Percentiles rank a stretch among this genome's conserved stretches.
These are phyloP conservation scores for Alternaria solani DNA, from an alignment of 2,329 filamentous ascomycete genomes.

Conservation along the genomic window DNA sequence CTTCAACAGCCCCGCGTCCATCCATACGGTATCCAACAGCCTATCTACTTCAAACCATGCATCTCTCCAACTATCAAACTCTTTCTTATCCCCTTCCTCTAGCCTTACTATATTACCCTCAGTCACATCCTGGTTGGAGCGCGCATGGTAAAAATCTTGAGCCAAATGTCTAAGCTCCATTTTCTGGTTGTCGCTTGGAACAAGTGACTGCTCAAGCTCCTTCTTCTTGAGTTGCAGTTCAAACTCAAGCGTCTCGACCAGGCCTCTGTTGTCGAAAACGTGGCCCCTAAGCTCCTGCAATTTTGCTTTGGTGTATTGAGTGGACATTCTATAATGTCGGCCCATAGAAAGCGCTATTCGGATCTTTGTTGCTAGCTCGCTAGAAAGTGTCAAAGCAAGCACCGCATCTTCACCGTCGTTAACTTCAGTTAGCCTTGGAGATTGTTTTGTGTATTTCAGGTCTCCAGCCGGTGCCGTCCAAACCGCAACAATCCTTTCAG, in stretches of 20 bases:
- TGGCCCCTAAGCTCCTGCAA: not conserved
- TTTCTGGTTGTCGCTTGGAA: not conserved
- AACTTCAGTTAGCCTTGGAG: too few species aligned
- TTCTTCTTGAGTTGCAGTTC: not conserved
- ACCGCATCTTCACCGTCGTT: too few species aligned
- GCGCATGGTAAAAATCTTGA: not conserved
- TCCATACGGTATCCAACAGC: not conserved
- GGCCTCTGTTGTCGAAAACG: not conserved
- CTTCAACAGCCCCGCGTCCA: not conserved
- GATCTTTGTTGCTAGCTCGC: too few species aligned
- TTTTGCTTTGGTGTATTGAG: not conserved
- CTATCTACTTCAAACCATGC: not conserved
- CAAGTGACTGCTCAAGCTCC: not conserved
- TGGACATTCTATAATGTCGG: not conserved
- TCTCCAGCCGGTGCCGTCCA: too few species aligned
- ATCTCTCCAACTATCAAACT: not conserved
- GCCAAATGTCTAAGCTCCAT: not conserved
- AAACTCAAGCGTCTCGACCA: not conserved
- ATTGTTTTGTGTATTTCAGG: too few species aligned
- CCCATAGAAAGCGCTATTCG: not conserved
- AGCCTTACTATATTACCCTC: not conserved
- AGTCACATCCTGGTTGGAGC: not conserved
- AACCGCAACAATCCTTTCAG: too few species aligned
- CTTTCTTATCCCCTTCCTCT: not conserved
- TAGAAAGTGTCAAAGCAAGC: too few species aligned